These are phyloP conservation scores for Camelina neglecta DNA, from an alignment of 345 rosid species.

Conservation along the genomic window DNA sequence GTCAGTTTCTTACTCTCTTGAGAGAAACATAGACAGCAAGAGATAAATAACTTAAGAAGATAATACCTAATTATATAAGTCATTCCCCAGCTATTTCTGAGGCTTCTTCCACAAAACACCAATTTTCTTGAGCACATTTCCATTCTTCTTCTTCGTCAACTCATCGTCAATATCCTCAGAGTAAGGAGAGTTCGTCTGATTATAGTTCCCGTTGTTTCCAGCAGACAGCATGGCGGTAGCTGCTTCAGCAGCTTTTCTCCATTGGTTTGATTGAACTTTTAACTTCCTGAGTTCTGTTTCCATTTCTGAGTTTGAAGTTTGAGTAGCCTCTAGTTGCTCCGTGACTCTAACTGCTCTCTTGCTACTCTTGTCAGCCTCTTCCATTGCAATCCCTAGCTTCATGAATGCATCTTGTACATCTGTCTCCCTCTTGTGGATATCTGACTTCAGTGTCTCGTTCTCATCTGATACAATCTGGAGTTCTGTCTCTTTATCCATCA, in stretches of 20 bases:
- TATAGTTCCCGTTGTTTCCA: slow-evolving; percentile 71
- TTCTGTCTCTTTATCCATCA: slow-evolving; percentile 82
- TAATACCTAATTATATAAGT: slow-evolving; percentile 36
- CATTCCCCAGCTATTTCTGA: slow-evolving; percentile 58
- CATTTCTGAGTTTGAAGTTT: slow-evolving; percentile 67
- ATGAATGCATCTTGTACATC: slow-evolving; percentile 63
- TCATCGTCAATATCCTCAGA: slow-evolving; percentile 81
- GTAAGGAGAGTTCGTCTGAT: slow-evolving; percentile 53
- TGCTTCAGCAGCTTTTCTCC: slow-evolving; percentile 99
- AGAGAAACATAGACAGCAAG: neutral
- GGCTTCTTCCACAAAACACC: slow-evolving; percentile 98
- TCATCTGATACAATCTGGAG: slow-evolving; percentile 66
- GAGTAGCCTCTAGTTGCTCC: slow-evolving; percentile 87
- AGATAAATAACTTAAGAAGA: neutral
- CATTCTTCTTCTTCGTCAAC: slow-evolving; percentile 87
- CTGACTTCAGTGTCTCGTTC: slow-evolving; percentile 65
- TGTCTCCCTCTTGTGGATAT: slow-evolving; percentile 56
- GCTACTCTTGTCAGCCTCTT: slow-evolving; percentile 82
- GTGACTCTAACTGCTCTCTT: slow-evolving; percentile 64
- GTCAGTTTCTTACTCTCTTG: slow-evolving; percentile 9
- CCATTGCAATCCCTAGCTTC: slow-evolving; percentile 78
- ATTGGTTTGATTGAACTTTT: slow-evolving; percentile 96
- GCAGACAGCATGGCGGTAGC: slow-evolving; percentile 89
- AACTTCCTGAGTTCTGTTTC: slow-evolving; percentile 82
- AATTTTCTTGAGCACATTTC: slow-evolving; percentile 88